Evolutionary conservation across 345 rosid genomes (phyloP), one percentile per base, ranked within the genome.

Genomic region (Rhizophora apiculata): DNA sequence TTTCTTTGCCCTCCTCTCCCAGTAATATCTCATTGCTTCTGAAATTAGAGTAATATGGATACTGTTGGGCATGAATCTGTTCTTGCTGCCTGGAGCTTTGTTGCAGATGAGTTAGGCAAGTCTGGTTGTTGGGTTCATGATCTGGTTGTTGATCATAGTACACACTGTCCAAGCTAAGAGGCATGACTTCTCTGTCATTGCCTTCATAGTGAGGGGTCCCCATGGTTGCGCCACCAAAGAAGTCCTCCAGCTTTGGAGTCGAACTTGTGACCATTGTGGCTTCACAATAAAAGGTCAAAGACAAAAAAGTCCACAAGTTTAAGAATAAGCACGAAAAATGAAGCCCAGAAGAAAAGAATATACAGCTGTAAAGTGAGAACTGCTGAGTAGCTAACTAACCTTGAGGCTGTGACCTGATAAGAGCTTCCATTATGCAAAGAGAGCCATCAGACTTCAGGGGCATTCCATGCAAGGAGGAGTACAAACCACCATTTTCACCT

Each of bases 371-470:
- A 65, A 54, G 4, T 21, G 37, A 37, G 27, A 13, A 19, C 49
- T 43, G 16, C 49, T 43, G 3, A 13, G 18, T 43, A 43, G 49
- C 16, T 4, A 60, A 43, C 73, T 76, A 67, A 88, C 92, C 92
- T 84, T 84, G 89, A 72, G 79, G 75, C 11, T 89, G 96, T 62
- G 97, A 82, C 79, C 92, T 81, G 82, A 79, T 76, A 60, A 88
- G 87, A 68, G 93, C 90, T 84, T 92, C 97, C 93, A 88, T 87
- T 15, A 87, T 71, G 79, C 93, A 92, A 76, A 89, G 96, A 63
- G 99, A 95, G 10, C 97, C 99, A 66, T 90, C 96, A 70, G 99
- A 92, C 80, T 85, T 89, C 60, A 95, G 86, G 26, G 99, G 97
- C 97, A 95, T 91, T 2, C 80, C 82, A 29, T 92, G 84, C 76